Conservation (phyloP, 2,329 filamentous ascomycete genomes). For the Cucurbitaria berberidis region DNA sequence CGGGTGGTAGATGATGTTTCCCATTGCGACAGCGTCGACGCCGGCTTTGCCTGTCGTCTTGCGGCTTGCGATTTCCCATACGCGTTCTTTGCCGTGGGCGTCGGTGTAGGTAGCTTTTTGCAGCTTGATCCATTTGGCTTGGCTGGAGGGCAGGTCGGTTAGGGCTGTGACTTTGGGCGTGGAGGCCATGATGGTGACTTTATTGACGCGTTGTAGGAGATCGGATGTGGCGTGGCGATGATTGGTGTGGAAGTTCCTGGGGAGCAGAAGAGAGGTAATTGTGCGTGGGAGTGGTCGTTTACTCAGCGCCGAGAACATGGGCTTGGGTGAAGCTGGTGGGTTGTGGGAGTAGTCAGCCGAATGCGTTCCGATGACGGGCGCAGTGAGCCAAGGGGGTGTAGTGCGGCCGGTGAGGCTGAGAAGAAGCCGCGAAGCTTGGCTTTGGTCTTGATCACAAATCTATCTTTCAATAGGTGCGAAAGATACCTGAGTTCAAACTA, state of each 20-base stretch:
- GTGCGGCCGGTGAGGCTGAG: background rate
- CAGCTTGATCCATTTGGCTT: constrained; percentile 37
- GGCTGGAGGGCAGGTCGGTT: constrained; percentile 27
- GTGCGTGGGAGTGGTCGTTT: background rate
- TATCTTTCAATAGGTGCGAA: background rate
- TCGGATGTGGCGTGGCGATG: background rate
- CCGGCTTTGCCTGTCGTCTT: constrained; percentile 62
- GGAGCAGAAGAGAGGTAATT: background rate
- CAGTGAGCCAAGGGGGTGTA: background rate
- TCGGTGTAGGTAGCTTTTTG: constrained; percentile 63
- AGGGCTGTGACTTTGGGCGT: constrained; percentile 27
- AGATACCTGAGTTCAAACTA: background rate
- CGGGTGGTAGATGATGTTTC: constrained; percentile 64
- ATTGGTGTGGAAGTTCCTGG: background rate
- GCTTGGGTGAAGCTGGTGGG: background rate
- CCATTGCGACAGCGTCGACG: constrained; percentile 71
- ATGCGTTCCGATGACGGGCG: constrained; percentile 9
- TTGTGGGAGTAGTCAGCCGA: background rate
- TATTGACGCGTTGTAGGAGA: constrained; percentile 12
- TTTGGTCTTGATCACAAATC: background rate
- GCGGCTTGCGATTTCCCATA: constrained; percentile 74
- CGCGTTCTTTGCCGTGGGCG: constrained; percentile 61
- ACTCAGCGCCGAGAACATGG: constrained; percentile 4
- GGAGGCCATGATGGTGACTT: constrained; percentile 13
- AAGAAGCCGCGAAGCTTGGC: background rate